A percentile compares a stretch with the other conserved stretches of the same genome.
phyloP scores from a whole-genome alignment of 2,329 filamentous ascomycete genomes.

The Cladobotryum protrusum region DNA sequence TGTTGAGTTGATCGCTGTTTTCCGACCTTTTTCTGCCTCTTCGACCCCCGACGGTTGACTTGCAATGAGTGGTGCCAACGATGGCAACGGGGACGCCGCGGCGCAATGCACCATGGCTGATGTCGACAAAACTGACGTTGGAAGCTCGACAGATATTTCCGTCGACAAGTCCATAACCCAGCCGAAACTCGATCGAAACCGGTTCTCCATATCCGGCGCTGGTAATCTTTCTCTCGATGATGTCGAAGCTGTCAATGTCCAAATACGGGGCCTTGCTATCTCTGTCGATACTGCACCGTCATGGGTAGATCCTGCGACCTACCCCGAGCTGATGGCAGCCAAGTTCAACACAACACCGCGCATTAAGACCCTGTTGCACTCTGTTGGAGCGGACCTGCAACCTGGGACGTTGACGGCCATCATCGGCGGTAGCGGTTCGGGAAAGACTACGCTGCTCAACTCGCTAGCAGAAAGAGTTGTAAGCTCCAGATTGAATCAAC shows the following conservation, averaged over 20 bases:
- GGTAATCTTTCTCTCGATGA: constrained; percentile 40
- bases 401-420: constrained; percentile 67
- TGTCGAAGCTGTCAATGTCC: constrained; percentile 50
- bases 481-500: constrained; percentile 44
- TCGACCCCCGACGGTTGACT: background rate
- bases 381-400: constrained; percentile 57
- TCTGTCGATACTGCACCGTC: constrained; percentile 54
- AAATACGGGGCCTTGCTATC: constrained; percentile 48
- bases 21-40: no score
- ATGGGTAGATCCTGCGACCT: constrained; percentile 42
- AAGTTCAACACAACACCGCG: constrained; percentile 31
- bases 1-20: no score
- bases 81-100: background rate
- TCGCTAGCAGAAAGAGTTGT: constrained; percentile 63
- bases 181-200: constrained; percentile 13
- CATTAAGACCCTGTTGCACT: constrained; percentile 52
- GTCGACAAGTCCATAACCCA: constrained; percentile 17
- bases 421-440: constrained; percentile 66
- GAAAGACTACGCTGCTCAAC: constrained; percentile 68
- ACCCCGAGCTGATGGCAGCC: constrained; percentile 33
- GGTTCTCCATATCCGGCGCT: constrained; percentile 27
- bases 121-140: constrained; percentile 26
- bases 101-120: constrained; percentile 11
- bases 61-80: background rate
- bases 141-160: constrained; percentile 28